Base-by-base conservation (phyloP, 495 filamentous ascomycete species). In the Pyronema domesticum region DNA sequence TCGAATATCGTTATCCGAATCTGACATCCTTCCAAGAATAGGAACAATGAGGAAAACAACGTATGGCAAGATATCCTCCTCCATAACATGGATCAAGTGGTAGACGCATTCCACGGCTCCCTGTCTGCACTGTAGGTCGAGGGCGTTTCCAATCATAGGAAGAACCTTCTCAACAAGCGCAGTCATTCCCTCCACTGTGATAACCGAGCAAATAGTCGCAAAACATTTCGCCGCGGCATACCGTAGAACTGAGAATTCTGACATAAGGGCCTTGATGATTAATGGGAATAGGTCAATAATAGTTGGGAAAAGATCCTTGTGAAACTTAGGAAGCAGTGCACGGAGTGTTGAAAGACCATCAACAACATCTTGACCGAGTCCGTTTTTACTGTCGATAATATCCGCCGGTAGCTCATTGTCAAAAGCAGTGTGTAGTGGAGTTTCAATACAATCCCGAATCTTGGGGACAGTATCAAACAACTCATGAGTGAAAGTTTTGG, bases 41-140 rank as follows among this genome's bases (percentile, higher is more conserved):
- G 91, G 91, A n/a, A 95, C 89, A 45, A 98, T 89, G 53, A 98
- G 77, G 78, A 98, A 96, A 60, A 98, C 95, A 54, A 98, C 91
- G 67, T 96, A 98, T 7, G 91, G 91, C 15, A 98, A 71, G 54
- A 98, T 96, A 47, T 78, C 76, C 61, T 95, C 93, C 55, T 93
- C 91, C 91, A 98, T 98, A 53, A 96, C 89, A 62, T 93, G 83
- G 60, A 96, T 96, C 37, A 98, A 73, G 63, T 95, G 63, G 62
- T 98, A 98, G 54, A 98, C 81, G 58, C 79, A 84, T 68, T 98
- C 91, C 56, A 95, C 87, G 15, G 85, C 85, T 48, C 91, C 91
- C 71, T 96, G 91, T 17, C 91, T 85, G 66, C 81, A 77, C 56
- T 82, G 80, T 34, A 95, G 74, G 60, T 96, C 87, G 57, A 88